phyloP scores from a whole-genome alignment of 306 rosid species.

The Citrullus amarus region DNA sequence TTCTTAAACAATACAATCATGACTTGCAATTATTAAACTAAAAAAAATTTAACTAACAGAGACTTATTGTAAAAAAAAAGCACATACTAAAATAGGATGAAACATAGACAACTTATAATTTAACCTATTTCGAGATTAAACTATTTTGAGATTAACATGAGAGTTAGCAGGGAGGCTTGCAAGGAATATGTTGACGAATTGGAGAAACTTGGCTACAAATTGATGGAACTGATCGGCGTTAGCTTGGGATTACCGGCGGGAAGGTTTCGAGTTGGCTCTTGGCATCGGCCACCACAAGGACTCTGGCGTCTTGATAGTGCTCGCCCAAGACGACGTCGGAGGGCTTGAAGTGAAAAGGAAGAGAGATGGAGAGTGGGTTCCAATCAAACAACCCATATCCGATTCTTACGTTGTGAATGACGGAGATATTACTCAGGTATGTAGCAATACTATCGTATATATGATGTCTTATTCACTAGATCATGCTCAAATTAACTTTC shows the following conservation, averaged over 20 bases:
- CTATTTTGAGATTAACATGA: no score
- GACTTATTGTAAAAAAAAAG: no score
- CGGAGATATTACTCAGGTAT: slow-evolving; percentile 49
- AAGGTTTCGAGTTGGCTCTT: slow-evolving; percentile 36
- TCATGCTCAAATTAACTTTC: no score
- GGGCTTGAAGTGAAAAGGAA: slow-evolving; percentile 54
- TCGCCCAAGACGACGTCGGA: slow-evolving; percentile 51
- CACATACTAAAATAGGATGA: no score
- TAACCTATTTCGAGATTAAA: no score
- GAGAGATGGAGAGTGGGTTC: slow-evolving; percentile 48
- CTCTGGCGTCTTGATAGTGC: slow-evolving; percentile 33
- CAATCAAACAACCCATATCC: slow-evolving; percentile 46
- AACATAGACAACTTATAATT: no score
- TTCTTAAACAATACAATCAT: no score
- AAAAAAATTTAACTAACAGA: no score
- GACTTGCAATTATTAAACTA: no score
- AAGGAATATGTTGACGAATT: slow-evolving; percentile 39
- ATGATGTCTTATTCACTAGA: no score
- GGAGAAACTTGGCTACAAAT: slow-evolving; percentile 28
- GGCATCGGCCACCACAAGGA: slow-evolving; percentile 66
- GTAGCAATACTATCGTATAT: no score
- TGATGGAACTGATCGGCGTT: slow-evolving; percentile 39
- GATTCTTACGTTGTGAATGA: slow-evolving; percentile 44
- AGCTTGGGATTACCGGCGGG: slow-evolving; percentile 45
- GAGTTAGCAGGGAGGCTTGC: slow-evolving; percentile 18